A percentile compares a stretch with the other conserved stretches of the same genome.
phyloP scores from a whole-genome alignment of 2,329 filamentous ascomycete species.

The Arthrobotrys musiformis region DNA sequence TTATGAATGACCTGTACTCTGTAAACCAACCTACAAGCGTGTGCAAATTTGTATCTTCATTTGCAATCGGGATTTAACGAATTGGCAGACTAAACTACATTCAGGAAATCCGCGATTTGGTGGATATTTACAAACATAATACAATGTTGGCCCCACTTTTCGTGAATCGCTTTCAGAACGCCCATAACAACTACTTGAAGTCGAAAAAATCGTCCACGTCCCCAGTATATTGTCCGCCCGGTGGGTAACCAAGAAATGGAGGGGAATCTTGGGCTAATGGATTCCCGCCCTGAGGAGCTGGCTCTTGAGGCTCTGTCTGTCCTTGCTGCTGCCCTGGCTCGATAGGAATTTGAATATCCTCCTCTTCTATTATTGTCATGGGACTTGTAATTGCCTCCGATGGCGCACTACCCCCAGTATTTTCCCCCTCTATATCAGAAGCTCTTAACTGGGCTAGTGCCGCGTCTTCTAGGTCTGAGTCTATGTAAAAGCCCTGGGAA shows the following conservation, averaged over 20 bases:
- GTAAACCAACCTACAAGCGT: no score
- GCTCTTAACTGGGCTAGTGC: not conserved
- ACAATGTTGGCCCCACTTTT: no score
- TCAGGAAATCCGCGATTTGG: no score
- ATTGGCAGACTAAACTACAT: no score
- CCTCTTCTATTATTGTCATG: not conserved
- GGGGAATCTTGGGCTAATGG: not conserved
- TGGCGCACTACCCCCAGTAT: not conserved
- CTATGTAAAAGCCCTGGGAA: not conserved
- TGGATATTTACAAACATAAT: no score
- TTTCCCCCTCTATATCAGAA: not conserved
- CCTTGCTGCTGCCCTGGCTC: not conserved
- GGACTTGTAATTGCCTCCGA: not conserved
- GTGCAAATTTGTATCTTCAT: no score
- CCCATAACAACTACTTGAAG: not conserved
- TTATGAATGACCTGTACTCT: no score
- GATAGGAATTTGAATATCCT: not conserved
- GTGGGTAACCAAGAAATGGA: not conserved
- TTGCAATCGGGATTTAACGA: no score
- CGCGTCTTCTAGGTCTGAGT: not conserved
- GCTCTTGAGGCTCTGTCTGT: not conserved
- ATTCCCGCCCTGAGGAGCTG: not conserved
- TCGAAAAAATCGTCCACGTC: slow-evolving; percentile 25
- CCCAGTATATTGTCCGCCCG: slow-evolving; percentile 2
- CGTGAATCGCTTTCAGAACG: not conserved